Evolutionary conservation across 805 yeast genomes (phyloP), one percentile per base, ranked within the genome.

Genomic region (Nakazawaea siamensis): DNA sequence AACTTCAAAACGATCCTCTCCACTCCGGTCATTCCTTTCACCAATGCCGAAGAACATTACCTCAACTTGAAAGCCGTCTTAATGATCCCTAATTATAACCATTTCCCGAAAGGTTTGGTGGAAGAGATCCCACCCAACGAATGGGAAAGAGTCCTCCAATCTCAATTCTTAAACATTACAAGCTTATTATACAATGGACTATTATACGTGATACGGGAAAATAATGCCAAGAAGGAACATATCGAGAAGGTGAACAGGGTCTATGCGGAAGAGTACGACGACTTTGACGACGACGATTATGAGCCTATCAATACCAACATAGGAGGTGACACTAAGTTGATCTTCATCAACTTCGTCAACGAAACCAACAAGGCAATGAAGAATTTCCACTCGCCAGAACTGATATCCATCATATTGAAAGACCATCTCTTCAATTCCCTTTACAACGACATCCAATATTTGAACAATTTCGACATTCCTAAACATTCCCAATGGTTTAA

Each of bases 31-130:
- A 55, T 66, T 5, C 78, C 85, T 3, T 73, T 79, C 46, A 62
- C 68, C 7, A 76, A 76, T 5, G 78, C 79, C 0, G 55, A 59
- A 12, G 66, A 80, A 10, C 81, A 74, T 45, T 59, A 52, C 27
- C 67, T 80, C 42, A 58, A 63, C 33, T 64, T 85, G 15, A 68
- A 68, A n/a, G 84, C 83, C 2, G 76, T 81, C 13, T 55, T 86
- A 7, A 62, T 83, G 27, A 60, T 84, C 3, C 94, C 95, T 0
- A 82, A 75, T 45, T 64, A 55, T 39, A 48, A 52, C 35, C 53
- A 51, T 23, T 46, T 54, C 24, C 63, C 64, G 6, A 57, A 54
- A 33, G 49, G 53, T 16, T 40, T 31, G 9, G 33, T 59, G 23
- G 46, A 47, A 8, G 58, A 59, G 16, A 27, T 56, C 5, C 47